These are phyloP conservation scores for Strobilomyces echinocephalus DNA, from an alignment of 768 basidiomycete genomes.

Conservation along the genomic window DNA sequence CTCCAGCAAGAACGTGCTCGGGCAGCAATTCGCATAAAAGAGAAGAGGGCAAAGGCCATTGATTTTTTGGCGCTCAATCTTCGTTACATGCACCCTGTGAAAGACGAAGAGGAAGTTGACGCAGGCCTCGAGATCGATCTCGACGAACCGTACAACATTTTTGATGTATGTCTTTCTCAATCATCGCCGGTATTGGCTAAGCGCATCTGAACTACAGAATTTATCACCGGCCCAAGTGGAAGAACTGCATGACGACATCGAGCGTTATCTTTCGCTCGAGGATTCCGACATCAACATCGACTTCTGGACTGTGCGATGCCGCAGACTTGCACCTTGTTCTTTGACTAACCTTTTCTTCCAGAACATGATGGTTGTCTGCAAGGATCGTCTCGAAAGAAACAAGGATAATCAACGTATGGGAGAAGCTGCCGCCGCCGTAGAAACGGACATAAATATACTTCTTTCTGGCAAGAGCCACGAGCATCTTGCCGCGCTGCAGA, in stretches of 20 bases:
- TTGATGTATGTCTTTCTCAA: conserved; percentile 61
- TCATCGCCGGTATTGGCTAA: neutral
- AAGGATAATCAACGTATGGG: conserved; percentile 58
- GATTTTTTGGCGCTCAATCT: conserved; percentile 96
- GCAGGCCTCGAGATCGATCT: conserved; percentile 94
- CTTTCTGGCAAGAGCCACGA: conserved; percentile 84
- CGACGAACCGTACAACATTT: conserved; percentile 97
- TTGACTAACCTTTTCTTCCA: conserved; percentile 29
- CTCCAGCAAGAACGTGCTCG: conserved; percentile 88
- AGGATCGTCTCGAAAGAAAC: conserved; percentile 79
- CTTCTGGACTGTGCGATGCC: conserved; percentile 83
- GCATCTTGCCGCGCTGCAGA: conserved; percentile 77
- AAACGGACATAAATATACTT: conserved; percentile 75
- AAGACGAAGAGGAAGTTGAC: conserved; percentile 76
- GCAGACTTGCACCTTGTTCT: neutral
- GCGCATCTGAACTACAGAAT: conserved; percentile 47
- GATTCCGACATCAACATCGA: conserved; percentile 82
- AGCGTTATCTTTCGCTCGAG: conserved; percentile 85
- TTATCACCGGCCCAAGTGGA: conserved; percentile 83
- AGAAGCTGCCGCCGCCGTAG: conserved; percentile 71
- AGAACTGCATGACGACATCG: conserved; percentile 92
- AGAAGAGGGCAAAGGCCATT: conserved; percentile 97
- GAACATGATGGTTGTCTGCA: conserved; percentile 98
- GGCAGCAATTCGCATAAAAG: conserved; percentile 91
- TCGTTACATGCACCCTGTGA: conserved; percentile 77